Conservation (phyloP, 129 eudicot genomes). For the Flaveria linearis region DNA sequence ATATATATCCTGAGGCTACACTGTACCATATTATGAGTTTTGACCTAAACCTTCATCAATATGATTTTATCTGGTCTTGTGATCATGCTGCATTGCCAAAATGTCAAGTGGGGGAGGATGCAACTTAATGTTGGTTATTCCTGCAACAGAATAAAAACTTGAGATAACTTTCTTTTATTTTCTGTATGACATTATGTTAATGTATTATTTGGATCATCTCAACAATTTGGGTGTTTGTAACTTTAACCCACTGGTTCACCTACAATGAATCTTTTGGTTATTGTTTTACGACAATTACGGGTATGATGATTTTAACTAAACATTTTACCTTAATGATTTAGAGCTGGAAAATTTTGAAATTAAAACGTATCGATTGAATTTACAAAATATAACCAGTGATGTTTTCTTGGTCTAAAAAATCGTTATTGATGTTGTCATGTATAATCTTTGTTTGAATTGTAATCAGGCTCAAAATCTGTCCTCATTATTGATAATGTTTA, state of each 20-base stretch:
- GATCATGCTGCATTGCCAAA: conserved; percentile 12
- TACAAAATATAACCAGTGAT: background rate
- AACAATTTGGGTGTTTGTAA: background rate
- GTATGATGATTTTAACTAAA: background rate
- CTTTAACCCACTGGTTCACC: conserved; percentile 14
- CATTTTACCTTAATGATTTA: background rate
- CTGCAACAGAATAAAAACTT: conserved; percentile 6
- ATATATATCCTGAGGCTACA: conserved; percentile 30
- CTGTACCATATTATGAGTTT: conserved; percentile 19
- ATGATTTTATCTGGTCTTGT: conserved; percentile 1
- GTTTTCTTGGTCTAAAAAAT: background rate
- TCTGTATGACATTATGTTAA: background rate
- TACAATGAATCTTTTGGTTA: background rate
- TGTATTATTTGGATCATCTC: background rate
- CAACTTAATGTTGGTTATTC: conserved; percentile 22
- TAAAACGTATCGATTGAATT: no score
- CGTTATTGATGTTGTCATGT: background rate
- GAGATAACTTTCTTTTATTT: background rate
- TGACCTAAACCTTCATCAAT: background rate
- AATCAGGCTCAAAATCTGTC: no score
- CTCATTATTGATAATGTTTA: no score
- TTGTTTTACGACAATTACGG: background rate
- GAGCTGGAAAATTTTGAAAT: background rate
- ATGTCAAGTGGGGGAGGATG: background rate
- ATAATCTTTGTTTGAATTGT: no score